These are phyloP conservation scores for Leavenworthia alabamica DNA, from an alignment of 345 rosid species.

Conservation along the genomic window DNA sequence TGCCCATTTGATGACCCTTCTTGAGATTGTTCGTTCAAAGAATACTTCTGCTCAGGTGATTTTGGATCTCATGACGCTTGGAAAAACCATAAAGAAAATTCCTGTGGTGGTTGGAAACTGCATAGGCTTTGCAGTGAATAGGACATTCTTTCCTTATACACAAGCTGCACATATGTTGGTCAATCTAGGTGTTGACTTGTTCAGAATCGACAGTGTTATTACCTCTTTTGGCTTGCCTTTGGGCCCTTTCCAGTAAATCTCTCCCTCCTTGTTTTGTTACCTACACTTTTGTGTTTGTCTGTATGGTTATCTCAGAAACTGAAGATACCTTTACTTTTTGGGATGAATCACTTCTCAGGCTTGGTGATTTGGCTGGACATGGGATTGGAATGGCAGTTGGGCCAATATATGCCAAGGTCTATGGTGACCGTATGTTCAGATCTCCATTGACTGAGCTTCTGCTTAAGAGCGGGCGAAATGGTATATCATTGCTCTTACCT, in stretches of 20 bases:
- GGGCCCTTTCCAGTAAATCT: slow-evolving; percentile 87
- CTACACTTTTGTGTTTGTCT: not conserved
- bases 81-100: slow-evolving; percentile 79
- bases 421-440: slow-evolving; percentile 51
- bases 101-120: slow-evolving; percentile 97
- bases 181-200: slow-evolving; percentile 78
- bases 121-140: slow-evolving; percentile 90
- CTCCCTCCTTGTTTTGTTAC: slow-evolving; percentile 20
- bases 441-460: slow-evolving; percentile 68
- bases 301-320: slow-evolving; percentile 7
- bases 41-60: slow-evolving; percentile 82
- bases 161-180: slow-evolving; percentile 68
- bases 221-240: slow-evolving; percentile 82
- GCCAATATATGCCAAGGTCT: slow-evolving; percentile 53
- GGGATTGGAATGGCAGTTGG: slow-evolving; percentile 68
- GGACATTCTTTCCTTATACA: slow-evolving; percentile 77
- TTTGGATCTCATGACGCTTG: slow-evolving; percentile 84
- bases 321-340: not conserved
- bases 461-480: slow-evolving; percentile 72
- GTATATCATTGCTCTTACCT: slow-evolving; percentile 32
- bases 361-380: slow-evolving; percentile 83
- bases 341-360: slow-evolving; percentile 42
- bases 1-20: slow-evolving; percentile 93
- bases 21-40: slow-evolving; percentile 82
- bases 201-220: slow-evolving; percentile 77